phyloP scores from a whole-genome alignment of 2,329 filamentous ascomycete species.

The Xylaria polymorpha region DNA sequence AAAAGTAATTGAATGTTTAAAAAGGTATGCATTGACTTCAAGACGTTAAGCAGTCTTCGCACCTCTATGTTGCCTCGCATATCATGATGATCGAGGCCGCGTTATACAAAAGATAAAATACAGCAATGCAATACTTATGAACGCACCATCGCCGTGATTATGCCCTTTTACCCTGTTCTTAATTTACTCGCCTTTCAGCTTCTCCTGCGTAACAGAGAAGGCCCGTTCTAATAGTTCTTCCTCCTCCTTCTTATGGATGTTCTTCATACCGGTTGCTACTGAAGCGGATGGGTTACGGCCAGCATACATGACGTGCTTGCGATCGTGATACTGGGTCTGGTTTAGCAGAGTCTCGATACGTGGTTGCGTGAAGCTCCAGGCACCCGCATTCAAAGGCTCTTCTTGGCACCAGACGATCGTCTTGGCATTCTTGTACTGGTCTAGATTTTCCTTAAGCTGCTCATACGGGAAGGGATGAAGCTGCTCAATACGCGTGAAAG shows the following conservation, averaged over 20 bases:
- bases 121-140: slow-evolving; percentile 38
- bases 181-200: slow-evolving; percentile 73
- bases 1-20: slow-evolving; percentile 32
- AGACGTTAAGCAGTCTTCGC: slow-evolving; percentile 35
- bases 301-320: slow-evolving; percentile 97
- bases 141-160: slow-evolving; percentile 37
- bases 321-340: slow-evolving; percentile 89
- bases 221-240: slow-evolving; percentile 78
- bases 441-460: slow-evolving; percentile 94
- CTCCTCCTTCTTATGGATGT: slow-evolving; percentile 91
- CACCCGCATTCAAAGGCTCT: slow-evolving; percentile 96
- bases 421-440: slow-evolving; percentile 96
- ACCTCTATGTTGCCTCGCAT: slow-evolving; percentile 48
- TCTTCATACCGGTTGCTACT: slow-evolving; percentile 93
- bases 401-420: slow-evolving; percentile 98
- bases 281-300: slow-evolving; percentile 93
- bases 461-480: slow-evolving; percentile 99
- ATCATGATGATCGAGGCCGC: slow-evolving; percentile 44
- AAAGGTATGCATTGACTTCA: slow-evolving; percentile 44
- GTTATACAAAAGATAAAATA: slow-evolving; percentile 51
- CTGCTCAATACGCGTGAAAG: slow-evolving; percentile 96
- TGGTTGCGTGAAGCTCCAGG: slow-evolving; percentile 97
- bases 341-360: slow-evolving; percentile 97
- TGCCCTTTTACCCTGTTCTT: slow-evolving; percentile 26
- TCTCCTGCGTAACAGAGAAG: slow-evolving; percentile 73